phyloP scores from a whole-genome alignment of 768 basidiomycete genomes.

The Phaffia australis region DNA sequence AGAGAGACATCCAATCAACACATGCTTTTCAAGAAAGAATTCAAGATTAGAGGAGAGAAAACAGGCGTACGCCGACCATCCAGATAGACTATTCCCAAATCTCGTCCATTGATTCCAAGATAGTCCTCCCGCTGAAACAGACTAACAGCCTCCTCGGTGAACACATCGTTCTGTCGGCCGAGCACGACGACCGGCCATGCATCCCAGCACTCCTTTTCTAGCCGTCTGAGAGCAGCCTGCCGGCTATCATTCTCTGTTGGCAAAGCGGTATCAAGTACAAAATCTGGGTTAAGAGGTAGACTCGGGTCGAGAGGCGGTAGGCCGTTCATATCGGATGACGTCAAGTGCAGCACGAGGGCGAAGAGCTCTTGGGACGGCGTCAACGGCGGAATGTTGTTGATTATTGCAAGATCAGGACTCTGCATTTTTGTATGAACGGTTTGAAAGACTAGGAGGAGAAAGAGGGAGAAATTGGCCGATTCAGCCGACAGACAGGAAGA shows the following conservation, averaged over 20 bases:
- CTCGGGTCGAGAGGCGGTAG: slow-evolving; percentile 5
- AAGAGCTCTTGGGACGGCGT: slow-evolving; percentile 1
- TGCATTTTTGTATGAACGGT: background rate
- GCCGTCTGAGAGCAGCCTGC: background rate
- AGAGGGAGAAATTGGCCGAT: background rate
- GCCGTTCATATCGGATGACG: slow-evolving; percentile 1
- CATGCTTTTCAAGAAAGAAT: background rate
- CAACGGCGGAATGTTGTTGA: background rate
- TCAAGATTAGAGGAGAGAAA: background rate
- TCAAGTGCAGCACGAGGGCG: slow-evolving; percentile 5
- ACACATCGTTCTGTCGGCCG: background rate
- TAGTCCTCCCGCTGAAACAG: slow-evolving; percentile 2
- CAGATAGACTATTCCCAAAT: background rate
- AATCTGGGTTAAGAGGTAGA: slow-evolving; percentile 5
- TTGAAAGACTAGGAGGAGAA: background rate
- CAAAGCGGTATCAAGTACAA: slow-evolving; percentile 1
- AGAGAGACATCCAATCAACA: background rate
- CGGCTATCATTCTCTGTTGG: background rate
- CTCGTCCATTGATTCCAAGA: background rate
- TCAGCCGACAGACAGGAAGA: background rate
- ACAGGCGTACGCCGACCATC: slow-evolving; percentile 2
- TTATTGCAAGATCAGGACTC: background rate
- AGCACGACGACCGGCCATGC: slow-evolving; percentile 4
- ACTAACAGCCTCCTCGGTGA: background rate
- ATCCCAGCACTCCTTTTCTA: slow-evolving; percentile 1